Evolutionary conservation across 176 grass and related monocot species (phyloP), one percentile per base, ranked within the genome.

Genomic region (Zoysia pacifica): DNA sequence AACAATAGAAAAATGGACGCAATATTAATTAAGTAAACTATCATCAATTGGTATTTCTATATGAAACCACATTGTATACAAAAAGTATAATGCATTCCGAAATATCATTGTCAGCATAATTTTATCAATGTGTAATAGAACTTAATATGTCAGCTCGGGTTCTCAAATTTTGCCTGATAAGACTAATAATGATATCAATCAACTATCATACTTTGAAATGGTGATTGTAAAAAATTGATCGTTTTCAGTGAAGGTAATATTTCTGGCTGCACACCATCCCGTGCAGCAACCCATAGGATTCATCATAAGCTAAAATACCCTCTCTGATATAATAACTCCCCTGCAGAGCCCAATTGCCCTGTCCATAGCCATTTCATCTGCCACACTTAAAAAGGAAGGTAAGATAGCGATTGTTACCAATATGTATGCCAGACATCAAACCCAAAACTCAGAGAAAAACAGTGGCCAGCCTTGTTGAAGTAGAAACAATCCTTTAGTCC

Each of bases 281-380:
- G 94, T 56, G 84, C 10, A 97, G 73, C 71, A 92, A 78, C 60
- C 95, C 95, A 79, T 97, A 97, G 20, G 95, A 86, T 87, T 97
- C 95, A 91, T 97, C 87, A 48, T 79, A 94, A 65, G 79, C 85
- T 78, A 87, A 72, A 82, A 80, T 80, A 69, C 90, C 95, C 83
- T 94, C 85, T 77, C 92, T 86, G 16, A 94, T 83, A 73, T 94
- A 97, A 67, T 97, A 97, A 83, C 87, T 97, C 80, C 94, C 91
- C 53, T 97, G 89, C 56, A 97, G 55, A 83, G 94, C 94, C 91
- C 91, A 97, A 97, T 61, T 82, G 94, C 87, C 90, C 94, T 94
- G 66, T 97, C 91, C 28, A 97, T 49, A 85, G 94, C 94, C 91
- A 83, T 81, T 84, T 94, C 92, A 68, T 90, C 95, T 78, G 92